Evolutionary conservation across 768 basidiomycete species (phyloP).

Genomic region (Leucocoprinus leucothites): DNA sequence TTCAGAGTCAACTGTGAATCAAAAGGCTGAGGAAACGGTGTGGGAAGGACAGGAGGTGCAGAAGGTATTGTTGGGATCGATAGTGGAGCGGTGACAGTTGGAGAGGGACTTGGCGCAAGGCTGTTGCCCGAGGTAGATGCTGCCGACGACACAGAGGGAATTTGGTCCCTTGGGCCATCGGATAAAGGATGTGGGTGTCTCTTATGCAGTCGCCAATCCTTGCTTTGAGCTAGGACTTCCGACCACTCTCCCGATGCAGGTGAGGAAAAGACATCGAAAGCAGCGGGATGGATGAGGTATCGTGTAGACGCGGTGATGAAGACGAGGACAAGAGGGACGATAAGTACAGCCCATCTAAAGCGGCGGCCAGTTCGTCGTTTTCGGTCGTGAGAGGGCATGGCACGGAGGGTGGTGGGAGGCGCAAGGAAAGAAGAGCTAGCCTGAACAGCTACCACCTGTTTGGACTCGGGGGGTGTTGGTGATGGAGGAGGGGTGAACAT

Average conservation of each 20-base stretch:
- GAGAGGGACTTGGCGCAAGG: conserved; percentile 15
- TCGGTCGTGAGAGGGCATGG: conserved; percentile 15
- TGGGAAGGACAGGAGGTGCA: conserved; percentile 52
- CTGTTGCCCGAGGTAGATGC: conserved; percentile 7
- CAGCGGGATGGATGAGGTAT: conserved; percentile 46
- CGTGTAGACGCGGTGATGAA: conserved; percentile 51
- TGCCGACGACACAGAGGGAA: not conserved
- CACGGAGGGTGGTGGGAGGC: conserved; percentile 6
- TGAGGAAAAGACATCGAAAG: conserved; percentile 38
- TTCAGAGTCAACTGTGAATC: conserved; percentile 61
- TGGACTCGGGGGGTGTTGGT: conserved; percentile 19
- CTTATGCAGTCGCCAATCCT: conserved; percentile 39
- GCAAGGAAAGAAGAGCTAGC: not conserved
- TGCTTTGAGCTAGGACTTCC: conserved; percentile 3
- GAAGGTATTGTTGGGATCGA: conserved; percentile 48
- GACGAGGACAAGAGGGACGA: conserved; percentile 55
- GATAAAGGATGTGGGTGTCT: conserved; percentile 31
- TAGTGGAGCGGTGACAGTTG: conserved; percentile 19
- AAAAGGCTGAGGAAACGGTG: conserved; percentile 76
- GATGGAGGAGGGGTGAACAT: conserved; percentile 37
- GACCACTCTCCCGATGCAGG: conserved; percentile 19
- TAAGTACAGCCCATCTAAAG: conserved; percentile 47
- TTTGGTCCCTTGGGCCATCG: not conserved
- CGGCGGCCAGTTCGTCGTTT: conserved; percentile 46
- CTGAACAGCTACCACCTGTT: not conserved